These are phyloP conservation scores for Brassica carinata DNA, from an alignment of 345 rosid genomes.

Conservation along the genomic window DNA sequence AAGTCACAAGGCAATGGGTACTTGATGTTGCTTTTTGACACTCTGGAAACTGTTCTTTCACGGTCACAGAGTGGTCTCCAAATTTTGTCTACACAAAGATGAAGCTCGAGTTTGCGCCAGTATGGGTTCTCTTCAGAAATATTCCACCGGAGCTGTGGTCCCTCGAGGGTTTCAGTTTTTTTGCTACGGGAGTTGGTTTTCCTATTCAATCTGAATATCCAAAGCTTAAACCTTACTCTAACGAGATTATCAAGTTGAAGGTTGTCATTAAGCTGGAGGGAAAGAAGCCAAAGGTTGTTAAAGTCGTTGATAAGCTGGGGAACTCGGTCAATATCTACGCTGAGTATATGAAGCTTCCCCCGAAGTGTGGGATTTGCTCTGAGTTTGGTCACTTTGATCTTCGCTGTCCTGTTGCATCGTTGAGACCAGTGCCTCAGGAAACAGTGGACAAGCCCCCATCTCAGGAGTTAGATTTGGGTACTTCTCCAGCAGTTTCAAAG, in stretches of 20 bases:
- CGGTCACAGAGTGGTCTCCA: not conserved
- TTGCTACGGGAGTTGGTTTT: not conserved
- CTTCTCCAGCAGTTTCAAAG: too few species aligned
- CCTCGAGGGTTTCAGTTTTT: not conserved
- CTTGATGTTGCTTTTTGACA: not conserved
- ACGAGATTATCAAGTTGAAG: not conserved
- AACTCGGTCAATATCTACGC: not conserved
- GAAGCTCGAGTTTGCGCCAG: not conserved
- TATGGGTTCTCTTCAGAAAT: not conserved
- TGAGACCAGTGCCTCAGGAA: too few species aligned
- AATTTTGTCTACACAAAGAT: not conserved
- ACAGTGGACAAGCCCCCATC: too few species aligned
- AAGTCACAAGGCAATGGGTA: not conserved
- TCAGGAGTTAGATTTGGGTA: too few species aligned
- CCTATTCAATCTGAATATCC: not conserved
- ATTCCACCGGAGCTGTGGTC: not conserved
- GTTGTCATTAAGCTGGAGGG: not conserved
- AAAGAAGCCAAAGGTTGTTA: not conserved
- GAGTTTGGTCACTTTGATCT: not conserved
- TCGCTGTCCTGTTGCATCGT: not conserved
- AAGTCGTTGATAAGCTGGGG: not conserved
- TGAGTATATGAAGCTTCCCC: not conserved
- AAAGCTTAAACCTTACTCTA: not conserved
- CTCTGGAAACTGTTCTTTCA: not conserved
- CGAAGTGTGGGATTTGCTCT: not conserved